Conservation (phyloP, 2,329 filamentous ascomycete genomes). For the Exophiala sp. region DNA sequence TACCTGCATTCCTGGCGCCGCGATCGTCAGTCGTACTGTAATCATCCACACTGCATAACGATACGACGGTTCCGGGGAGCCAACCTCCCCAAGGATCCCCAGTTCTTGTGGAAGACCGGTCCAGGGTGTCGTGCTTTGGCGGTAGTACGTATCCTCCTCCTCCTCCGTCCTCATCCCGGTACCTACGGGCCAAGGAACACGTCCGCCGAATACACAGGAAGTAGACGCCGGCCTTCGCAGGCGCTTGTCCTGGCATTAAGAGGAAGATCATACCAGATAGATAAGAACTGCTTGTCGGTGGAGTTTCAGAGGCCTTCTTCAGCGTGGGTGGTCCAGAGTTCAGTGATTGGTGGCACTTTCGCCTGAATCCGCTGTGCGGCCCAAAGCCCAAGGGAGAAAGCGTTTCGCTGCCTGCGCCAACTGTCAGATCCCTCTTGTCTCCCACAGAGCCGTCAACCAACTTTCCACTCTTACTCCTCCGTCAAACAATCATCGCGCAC, state of each 20-base stretch:
- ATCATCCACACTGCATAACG: slow-evolving; percentile 8
- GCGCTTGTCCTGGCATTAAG: no score
- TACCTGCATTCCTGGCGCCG: neutral
- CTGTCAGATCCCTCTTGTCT: slow-evolving; percentile 13
- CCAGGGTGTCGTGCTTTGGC: slow-evolving; percentile 1
- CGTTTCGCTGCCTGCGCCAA: slow-evolving; percentile 20
- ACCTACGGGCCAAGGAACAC: neutral
- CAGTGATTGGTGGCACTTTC: slow-evolving; percentile 7
- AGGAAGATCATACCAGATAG: neutral
- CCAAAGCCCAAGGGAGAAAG: slow-evolving; percentile 5
- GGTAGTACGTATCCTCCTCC: no score
- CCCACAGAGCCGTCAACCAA: slow-evolving; percentile 5
- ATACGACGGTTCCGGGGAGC: neutral
- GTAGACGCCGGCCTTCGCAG: no score
- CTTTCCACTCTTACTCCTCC: slow-evolving; percentile 5
- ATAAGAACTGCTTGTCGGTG: neutral
- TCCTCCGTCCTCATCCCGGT: neutral
- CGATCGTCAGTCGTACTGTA: slow-evolving; percentile 6
- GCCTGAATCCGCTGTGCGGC: slow-evolving; percentile 7
- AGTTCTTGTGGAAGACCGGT: neutral
- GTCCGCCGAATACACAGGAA: no score
- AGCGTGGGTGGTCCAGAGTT: neutral
- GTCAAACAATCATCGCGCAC: slow-evolving; percentile 14
- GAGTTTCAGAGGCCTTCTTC: neutral
- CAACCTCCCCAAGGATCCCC: neutral